phyloP scores from a whole-genome alignment of 805 yeast genomes.

The Myxozyma udenii region DNA sequence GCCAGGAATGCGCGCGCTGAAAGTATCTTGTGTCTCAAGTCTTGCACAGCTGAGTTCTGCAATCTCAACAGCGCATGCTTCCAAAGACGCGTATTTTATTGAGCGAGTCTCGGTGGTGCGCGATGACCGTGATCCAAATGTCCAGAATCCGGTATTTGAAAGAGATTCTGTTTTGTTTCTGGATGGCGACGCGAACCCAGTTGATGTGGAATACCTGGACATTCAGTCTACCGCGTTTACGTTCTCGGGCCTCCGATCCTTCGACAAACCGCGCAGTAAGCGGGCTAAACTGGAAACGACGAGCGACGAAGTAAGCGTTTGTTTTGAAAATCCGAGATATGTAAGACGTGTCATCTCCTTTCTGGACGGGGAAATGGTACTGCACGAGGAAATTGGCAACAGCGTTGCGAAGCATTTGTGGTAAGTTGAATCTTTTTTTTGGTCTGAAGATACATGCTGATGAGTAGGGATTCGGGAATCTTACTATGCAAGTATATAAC shows the following conservation, averaged over 20 bases:
- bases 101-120: neutral
- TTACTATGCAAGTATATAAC: slow-evolving; percentile 12
- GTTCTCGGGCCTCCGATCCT: neutral
- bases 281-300: neutral
- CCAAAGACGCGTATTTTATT: neutral
- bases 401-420: slow-evolving; percentile 46
- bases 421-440: slow-evolving; percentile 42
- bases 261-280: neutral
- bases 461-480: slow-evolving; percentile 25
- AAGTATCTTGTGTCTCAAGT: neutral
- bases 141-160: neutral
- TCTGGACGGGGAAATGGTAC: slow-evolving; percentile 1
- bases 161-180: neutral
- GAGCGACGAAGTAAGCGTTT: neutral
- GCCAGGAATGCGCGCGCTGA: neutral
- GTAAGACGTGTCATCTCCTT: slow-evolving; percentile 8
- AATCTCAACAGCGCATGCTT: neutral
- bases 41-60: neutral
- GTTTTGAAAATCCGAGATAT: slow-evolving; percentile 4
- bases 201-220: neutral
- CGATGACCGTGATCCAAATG: neutral
- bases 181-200: neutral
- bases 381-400: slow-evolving; percentile 43
- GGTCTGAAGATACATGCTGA: neutral
- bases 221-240: neutral